Base-by-base conservation (phyloP, 164 flowering plant species). In the Piper longum region DNA sequence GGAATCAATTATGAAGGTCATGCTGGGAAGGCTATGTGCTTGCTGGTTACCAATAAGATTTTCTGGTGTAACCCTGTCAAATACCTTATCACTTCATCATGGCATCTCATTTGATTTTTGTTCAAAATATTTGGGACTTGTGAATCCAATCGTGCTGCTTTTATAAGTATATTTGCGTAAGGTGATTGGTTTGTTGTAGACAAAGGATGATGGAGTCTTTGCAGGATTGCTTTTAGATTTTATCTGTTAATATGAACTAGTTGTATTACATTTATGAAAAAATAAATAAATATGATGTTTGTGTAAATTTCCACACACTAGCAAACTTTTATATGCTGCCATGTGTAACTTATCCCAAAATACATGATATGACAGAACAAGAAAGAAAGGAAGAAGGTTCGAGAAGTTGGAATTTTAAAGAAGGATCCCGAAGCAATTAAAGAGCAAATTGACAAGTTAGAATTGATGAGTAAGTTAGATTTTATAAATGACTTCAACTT, bases 401-500 rank as follows among this genome's bases (percentile, higher is more conserved):
- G 99, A 64, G 96, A 93, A 73, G 96, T 93, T 64, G 99, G 99
- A 13, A 87, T 93, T 57, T 73, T 93, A 83, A 90, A 93, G 81
- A 93, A 93, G 76, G 99, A 93, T 71, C 99, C 99, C 2, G 97
- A 93, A 14, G 66, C 82, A n/a, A 73, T 93, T 54, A 85, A 57
- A 78, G 96, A 93, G 56, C 97, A 90, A 74, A 93, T 93, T 67
- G 84, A 88, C 4, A 93, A 93, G 80, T 66, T 93, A 77, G 95
- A 93, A 71, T 75, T 75, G 76, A 88, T 87, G 95, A 93, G 99
- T 93, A 85, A 78, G 97, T 79, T 39, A 7, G 36, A 26, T 26
- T 26, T 26, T 0, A 26, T 48, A 14, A 9, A 48, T 48, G 9
- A 48, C 14, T 14, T 48, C 8, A 11, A 16, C 44, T 7, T 64